A percentile compares a stretch with the other conserved stretches of the same genome.
Evolutionary conservation across 192 early-diverging fungal species (phyloP).

Genomic region (Coemansia umbellata): DNA sequence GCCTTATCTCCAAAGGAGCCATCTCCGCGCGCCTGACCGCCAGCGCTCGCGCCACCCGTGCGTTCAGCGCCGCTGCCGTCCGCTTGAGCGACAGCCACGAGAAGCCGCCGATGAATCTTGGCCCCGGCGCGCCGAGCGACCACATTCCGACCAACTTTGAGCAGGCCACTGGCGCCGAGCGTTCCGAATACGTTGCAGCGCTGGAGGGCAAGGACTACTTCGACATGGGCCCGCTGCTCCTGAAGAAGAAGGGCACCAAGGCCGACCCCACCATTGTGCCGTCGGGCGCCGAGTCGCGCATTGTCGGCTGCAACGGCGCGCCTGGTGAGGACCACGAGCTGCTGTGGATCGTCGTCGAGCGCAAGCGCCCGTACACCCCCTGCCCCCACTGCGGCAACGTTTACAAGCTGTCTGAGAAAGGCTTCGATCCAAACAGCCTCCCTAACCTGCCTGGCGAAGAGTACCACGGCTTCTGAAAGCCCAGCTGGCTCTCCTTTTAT

Average conservation of each 20-base stretch:
- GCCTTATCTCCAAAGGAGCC: slow-evolving; percentile 18
- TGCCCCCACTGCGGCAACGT: slow-evolving; percentile 93
- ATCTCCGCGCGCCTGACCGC: background rate
- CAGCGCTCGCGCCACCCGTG: slow-evolving; percentile 8
- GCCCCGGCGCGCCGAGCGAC: slow-evolving; percentile 68
- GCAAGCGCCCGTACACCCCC: slow-evolving; percentile 73
- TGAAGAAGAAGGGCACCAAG: slow-evolving; percentile 74
- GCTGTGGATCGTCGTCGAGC: slow-evolving; percentile 87
- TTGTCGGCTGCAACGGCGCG: slow-evolving; percentile 92
- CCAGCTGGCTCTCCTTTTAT: background rate
- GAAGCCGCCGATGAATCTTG: slow-evolving; percentile 34
- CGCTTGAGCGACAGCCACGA: slow-evolving; percentile 25
- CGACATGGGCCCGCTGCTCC: slow-evolving; percentile 75
- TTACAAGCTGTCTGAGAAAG: slow-evolving; percentile 59
- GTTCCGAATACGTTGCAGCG: slow-evolving; percentile 79
- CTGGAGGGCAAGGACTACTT: slow-evolving; percentile 86
- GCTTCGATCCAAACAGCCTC: slow-evolving; percentile 37
- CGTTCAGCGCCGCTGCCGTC: slow-evolving; percentile 23
- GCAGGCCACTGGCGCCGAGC: slow-evolving; percentile 86
- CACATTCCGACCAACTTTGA: slow-evolving; percentile 78
- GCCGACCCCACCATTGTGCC: slow-evolving; percentile 82
- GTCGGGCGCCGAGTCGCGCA: slow-evolving; percentile 74
- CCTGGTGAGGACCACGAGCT: slow-evolving; percentile 91
- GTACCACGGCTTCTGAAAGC: background rate
- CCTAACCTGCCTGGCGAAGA: slow-evolving; percentile 7